These are phyloP conservation scores for Blastobotrys peoriensis DNA, from an alignment of 805 yeast genomes.

Conservation along the genomic window DNA sequence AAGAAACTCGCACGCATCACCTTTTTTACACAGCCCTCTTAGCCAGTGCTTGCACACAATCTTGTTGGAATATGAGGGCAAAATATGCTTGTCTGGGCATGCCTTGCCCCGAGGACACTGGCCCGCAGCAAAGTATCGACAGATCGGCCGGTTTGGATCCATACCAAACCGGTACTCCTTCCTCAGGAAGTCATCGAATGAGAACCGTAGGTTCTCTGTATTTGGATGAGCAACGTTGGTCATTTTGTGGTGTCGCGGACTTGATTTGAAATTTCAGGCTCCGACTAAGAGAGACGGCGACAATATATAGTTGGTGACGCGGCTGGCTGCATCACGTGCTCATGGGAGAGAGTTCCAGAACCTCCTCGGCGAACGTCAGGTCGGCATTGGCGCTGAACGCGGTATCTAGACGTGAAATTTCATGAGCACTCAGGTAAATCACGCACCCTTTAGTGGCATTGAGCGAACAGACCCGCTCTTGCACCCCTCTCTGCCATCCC, in stretches of 20 bases:
- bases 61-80: slow-evolving; percentile 58
- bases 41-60: slow-evolving; percentile 99
- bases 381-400: too few relatives aligned
- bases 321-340: slow-evolving; percentile 1
- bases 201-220: slow-evolving; percentile 40
- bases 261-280: too few relatives aligned
- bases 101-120: slow-evolving; percentile 80
- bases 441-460: too few relatives aligned
- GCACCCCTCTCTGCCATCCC: too few relatives aligned
- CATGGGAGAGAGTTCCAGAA: background rate
- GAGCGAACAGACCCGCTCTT: too few relatives aligned
- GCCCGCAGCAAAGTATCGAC: slow-evolving; percentile 64
- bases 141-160: slow-evolving; percentile 85
- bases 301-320: slow-evolving; percentile 2
- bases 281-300: too few relatives aligned
- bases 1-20: slow-evolving; percentile 90
- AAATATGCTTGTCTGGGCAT: slow-evolving; percentile 83
- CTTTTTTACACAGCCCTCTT: slow-evolving; percentile 93
- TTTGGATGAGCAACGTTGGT: slow-evolving; percentile 33
- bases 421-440: too few relatives aligned
- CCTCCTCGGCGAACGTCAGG: too few relatives aligned
- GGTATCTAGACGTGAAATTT: too few relatives aligned
- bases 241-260: too few relatives aligned
- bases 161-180: slow-evolving; percentile 75
- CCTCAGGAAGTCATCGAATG: slow-evolving; percentile 78